These are phyloP conservation scores for Trypanosoma vivax DNA, from an alignment of 208 protist species.

Conservation along the genomic window DNA sequence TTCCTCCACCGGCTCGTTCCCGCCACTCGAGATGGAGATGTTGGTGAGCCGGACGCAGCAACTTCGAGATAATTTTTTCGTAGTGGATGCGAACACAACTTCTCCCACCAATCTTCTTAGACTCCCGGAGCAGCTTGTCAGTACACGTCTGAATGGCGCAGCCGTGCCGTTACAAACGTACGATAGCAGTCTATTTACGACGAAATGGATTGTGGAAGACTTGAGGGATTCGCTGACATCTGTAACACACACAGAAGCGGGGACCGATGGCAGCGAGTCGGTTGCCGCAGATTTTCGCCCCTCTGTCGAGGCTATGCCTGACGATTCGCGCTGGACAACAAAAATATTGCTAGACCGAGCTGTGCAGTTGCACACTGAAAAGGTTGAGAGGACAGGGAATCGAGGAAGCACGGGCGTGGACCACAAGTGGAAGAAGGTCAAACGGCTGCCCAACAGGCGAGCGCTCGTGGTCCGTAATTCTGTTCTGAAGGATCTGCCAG, in stretches of 20 bases:
- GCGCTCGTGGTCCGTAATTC: slow-evolving; percentile 5
- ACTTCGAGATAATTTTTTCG: slow-evolving; percentile 19
- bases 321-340: slow-evolving; percentile 17
- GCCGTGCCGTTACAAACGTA: slow-evolving; percentile 23
- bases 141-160: slow-evolving; percentile 3
- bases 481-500: slow-evolving; percentile 2
- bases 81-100: not conserved
- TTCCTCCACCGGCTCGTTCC: slow-evolving; percentile 3
- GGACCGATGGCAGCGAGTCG: not conserved
- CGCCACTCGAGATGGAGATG: not conserved
- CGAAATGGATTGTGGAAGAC: slow-evolving; percentile 1
- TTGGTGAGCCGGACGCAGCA: not conserved
- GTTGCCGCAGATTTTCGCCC: not conserved
- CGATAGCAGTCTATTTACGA: slow-evolving; percentile 18
- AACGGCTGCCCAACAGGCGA: slow-evolving; percentile 12
- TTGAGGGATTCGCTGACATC: not conserved
- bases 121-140: slow-evolving; percentile 6
- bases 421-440: slow-evolving; percentile 6
- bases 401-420: not conserved
- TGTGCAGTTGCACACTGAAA: not conserved
- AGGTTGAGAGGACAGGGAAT: not conserved
- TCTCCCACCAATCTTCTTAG: slow-evolving; percentile 3
- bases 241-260: not conserved
- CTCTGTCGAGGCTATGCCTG: slow-evolving; percentile 13
- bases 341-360: not conserved